Evolutionary conservation across 495 filamentous ascomycete species (phyloP), one percentile per base, ranked within the genome.

Genomic region (Aspergillus ellipticus): DNA sequence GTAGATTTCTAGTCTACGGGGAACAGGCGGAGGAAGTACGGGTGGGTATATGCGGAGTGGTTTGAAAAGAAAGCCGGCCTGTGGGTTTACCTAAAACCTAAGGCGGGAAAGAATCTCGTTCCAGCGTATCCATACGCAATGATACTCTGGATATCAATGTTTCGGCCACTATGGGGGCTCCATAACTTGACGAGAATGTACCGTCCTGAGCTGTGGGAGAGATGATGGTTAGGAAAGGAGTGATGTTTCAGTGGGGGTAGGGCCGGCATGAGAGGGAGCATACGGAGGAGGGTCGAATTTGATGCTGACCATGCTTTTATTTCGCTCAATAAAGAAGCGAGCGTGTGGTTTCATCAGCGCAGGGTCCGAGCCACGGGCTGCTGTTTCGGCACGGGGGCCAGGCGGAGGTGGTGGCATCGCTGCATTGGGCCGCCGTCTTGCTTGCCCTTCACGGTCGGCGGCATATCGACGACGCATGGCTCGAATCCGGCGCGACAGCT

Each of bases 261-360:
- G 21, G 41, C n/a, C n/a, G n/a, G n/a, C n/a, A n/a, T n/a, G n/a
- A n/a, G n/a, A n/a, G n/a, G 22, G 13, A n/a, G 74, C 82, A 67
- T 85, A 95, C 73, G 94, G 83, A 28, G 90, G 86, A 42, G 93
- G 92, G 61, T 96, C 88, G 67, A 97, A 97, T 58, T 82, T 85
- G 58, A 97, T 84, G 59, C 85, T 91, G 65, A 90, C 89, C 71
- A 86, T 91, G 73, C 84, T 90, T 73, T 90, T 90, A 57, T 86
- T 77, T 63, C 80, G 82, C 62, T 86, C 82, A 54, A 94, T 95
- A 65, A 86, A 88, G 73, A 95, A 96, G 24, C 69, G 79, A 4
- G 89, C 89, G 72, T 89, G 82, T 3, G 89, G 89, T 52, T 78
- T 79, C 74, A 92, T 70, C 11, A 85, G 78, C 54, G 85, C 82